Percentiles rank a stretch among this genome's conserved stretches.
Conservation (phyloP, 768 basidiomycete species). For the Lactarius psammicola region DNA sequence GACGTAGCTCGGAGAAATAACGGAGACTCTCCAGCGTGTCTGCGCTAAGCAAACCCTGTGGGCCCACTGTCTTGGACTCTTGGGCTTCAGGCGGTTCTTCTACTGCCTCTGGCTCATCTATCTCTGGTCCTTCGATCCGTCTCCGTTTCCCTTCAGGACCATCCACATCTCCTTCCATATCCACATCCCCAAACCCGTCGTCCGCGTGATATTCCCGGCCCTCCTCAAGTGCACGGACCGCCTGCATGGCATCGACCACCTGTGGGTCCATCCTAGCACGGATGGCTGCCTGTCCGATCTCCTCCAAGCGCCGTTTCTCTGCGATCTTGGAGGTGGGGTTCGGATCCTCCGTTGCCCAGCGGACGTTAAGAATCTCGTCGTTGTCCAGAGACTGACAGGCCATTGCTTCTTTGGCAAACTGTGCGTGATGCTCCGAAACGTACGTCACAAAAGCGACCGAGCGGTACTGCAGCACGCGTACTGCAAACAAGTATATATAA, state of each 20-base stretch:
- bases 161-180: slow-evolving; percentile 40
- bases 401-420: slow-evolving; percentile 99
- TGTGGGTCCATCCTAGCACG: slow-evolving; percentile 79
- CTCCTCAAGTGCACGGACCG: slow-evolving; percentile 86
- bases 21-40: slow-evolving; percentile 89
- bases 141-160: slow-evolving; percentile 40
- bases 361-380: slow-evolving; percentile 96
- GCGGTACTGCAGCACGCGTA: slow-evolving; percentile 89
- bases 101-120: slow-evolving; percentile 1
- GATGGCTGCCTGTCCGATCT: slow-evolving; percentile 85
- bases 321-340: slow-evolving; percentile 87
- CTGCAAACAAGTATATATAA: slow-evolving; percentile 44
- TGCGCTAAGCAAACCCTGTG: slow-evolving; percentile 66
- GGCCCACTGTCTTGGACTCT: slow-evolving; percentile 29
- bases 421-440: slow-evolving; percentile 76
- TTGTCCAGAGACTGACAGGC: slow-evolving; percentile 96
- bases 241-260: slow-evolving; percentile 84
- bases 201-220: slow-evolving; percentile 42
- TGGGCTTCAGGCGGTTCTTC: slow-evolving; percentile 11
- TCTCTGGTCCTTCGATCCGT: slow-evolving; percentile 35
- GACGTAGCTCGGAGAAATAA: slow-evolving; percentile 86
- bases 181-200: slow-evolving; percentile 33
- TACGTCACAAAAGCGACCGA: slow-evolving; percentile 98
- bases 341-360: slow-evolving; percentile 99
- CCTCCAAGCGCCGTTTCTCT: slow-evolving; percentile 81